These are phyloP conservation scores for Colletotrichum siamense DNA, from an alignment of 2,329 filamentous ascomycete species.

Conservation along the genomic window DNA sequence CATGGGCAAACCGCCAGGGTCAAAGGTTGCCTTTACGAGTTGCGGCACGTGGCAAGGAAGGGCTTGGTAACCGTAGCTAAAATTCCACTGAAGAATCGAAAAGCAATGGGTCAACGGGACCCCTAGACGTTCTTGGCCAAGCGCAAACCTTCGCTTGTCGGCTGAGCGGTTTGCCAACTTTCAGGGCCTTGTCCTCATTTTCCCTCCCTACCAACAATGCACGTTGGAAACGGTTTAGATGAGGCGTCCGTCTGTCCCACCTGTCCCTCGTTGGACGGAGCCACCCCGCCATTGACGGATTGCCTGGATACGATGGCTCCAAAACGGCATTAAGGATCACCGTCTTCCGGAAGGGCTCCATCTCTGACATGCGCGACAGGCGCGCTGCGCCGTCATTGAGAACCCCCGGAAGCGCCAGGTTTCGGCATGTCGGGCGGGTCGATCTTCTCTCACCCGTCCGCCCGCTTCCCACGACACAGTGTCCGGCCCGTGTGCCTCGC, in stretches of 20 bases:
- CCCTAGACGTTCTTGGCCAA: neutral
- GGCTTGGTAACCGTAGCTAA: neutral
- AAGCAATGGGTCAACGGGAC: neutral
- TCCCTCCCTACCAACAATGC: neutral
- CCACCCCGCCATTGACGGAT: neutral
- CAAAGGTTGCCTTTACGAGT: neutral
- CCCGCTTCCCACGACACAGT: neutral
- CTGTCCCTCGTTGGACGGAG: neutral
- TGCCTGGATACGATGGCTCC: neutral
- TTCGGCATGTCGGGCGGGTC: neutral
- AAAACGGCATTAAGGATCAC: neutral
- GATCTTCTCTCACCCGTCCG: neutral
- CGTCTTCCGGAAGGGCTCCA: neutral
- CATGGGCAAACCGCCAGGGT: neutral
- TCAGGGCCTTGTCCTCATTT: neutral
- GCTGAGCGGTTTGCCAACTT: neutral
- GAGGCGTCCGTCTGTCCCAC: neutral
- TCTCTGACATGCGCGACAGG: neutral
- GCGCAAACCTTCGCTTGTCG: neutral
- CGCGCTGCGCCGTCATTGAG: neutral
- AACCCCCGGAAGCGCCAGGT: neutral
- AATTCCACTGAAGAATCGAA: conserved; percentile 9
- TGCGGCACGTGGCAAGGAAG: conserved; percentile 17
- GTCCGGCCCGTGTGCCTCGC: neutral
- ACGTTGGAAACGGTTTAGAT: neutral